Conservation (phyloP, 306 rosid genomes). For the Castanea mollissima region DNA sequence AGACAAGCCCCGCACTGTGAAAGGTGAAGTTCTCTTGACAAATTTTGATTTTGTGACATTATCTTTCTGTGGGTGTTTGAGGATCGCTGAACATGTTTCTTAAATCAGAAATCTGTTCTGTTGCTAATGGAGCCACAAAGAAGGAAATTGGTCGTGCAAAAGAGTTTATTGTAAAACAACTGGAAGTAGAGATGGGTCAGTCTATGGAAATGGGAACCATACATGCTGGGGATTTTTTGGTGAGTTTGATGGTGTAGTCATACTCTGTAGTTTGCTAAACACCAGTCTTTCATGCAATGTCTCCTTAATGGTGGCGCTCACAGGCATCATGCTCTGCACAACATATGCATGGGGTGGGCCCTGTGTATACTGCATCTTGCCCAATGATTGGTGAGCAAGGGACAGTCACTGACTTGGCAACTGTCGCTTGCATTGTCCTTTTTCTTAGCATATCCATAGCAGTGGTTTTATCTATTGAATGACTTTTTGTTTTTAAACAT, state of each 20-base stretch:
- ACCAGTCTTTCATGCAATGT: neutral
- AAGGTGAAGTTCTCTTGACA: conserved; percentile 50
- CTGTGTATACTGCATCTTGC: neutral
- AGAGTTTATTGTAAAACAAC: conserved; percentile 93
- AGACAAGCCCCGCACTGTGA: conserved; percentile 95
- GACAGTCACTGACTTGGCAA: neutral
- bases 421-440: neutral
- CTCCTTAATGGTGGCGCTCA: neutral
- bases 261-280: neutral
- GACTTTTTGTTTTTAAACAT: neutral
- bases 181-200: conserved; percentile 88
- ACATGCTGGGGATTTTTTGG: conserved; percentile 98
- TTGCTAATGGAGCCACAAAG: conserved; percentile 97
- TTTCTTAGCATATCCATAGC: neutral
- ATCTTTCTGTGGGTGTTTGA: conserved; percentile 44
- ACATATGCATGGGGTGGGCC: neutral
- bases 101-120: conserved; percentile 88
- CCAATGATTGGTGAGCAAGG: neutral
- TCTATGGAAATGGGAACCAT: conserved; percentile 98
- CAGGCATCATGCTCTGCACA: neutral
- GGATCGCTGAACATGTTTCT: conserved; percentile 58
- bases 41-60: neutral
- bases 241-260: conserved; percentile 30
- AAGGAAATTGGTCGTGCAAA: conserved; percentile 99
- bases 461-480: neutral